phyloP scores from a whole-genome alignment of 768 basidiomycete genomes.

The Termitomyces bulborhizus region DNA sequence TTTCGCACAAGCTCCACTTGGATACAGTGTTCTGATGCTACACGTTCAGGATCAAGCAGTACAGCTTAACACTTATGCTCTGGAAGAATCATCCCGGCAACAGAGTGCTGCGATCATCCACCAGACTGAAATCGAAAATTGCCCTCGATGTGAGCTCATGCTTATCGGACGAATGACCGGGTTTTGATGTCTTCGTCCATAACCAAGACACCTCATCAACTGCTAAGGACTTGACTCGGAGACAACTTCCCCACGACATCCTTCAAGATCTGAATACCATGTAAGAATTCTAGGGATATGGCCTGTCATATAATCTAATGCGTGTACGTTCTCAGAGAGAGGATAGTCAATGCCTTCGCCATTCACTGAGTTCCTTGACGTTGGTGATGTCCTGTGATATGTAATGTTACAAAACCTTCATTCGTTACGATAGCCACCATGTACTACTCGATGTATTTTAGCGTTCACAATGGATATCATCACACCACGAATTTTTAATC shows the following conservation, averaged over 20 bases:
- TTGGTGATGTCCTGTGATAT: not conserved
- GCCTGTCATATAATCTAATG: not conserved
- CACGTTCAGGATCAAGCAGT: not conserved
- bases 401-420: not conserved
- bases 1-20: not conserved
- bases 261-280: conserved; percentile 25
- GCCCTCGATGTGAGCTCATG: conserved; percentile 6
- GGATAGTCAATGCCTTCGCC: conserved; percentile 28
- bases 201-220: not conserved
- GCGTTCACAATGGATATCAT: not conserved
- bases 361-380: conserved; percentile 5
- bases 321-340: conserved; percentile 16
- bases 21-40: not conserved
- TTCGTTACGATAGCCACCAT: not conserved
- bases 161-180: not conserved
- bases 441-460: conserved; percentile 9
- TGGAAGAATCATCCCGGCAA: conserved; percentile 1
- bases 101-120: not conserved
- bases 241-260: conserved; percentile 19
- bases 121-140: conserved; percentile 1
- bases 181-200: not conserved
- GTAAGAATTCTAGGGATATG: conserved; percentile 11
- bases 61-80: conserved; percentile 1
- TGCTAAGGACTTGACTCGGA: conserved; percentile 3
- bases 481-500: not conserved